Conservation (phyloP, 257 asterid species). For the Linaria vulgaris region DNA sequence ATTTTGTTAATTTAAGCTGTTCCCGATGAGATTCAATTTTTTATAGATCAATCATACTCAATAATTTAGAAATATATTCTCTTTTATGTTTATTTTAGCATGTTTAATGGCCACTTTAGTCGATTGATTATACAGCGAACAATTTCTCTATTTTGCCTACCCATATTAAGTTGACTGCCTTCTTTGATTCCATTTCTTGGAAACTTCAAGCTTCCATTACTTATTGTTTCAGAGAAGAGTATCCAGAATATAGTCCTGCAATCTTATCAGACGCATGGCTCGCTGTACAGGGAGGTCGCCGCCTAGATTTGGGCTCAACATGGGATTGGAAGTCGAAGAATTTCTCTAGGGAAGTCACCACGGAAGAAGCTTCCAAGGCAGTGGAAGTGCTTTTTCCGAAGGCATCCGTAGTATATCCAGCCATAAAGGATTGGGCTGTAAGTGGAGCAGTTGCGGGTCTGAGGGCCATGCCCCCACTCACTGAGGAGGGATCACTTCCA, state of each 20-base stretch:
- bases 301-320: slow-evolving; percentile 75
- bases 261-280: slow-evolving; percentile 92
- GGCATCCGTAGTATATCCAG: slow-evolving; percentile 68
- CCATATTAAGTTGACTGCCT: neutral
- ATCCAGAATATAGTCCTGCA: slow-evolving; percentile 69
- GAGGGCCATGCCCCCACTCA: slow-evolving; percentile 90
- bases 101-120: neutral
- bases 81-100: neutral
- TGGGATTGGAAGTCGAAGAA: slow-evolving; percentile 92
- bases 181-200: neutral
- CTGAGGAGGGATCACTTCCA: slow-evolving; percentile 76
- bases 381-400: slow-evolving; percentile 61
- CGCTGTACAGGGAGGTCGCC: slow-evolving; percentile 65
- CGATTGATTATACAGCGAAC: neutral
- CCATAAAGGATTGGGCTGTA: slow-evolving; percentile 55
- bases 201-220: neutral
- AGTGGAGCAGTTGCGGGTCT: slow-evolving; percentile 71
- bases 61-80: neutral
- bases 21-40: slow-evolving; percentile 1
- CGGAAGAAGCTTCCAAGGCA: slow-evolving; percentile 62
- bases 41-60: neutral
- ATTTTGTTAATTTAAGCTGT: neutral
- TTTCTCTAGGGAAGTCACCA: slow-evolving; percentile 53
- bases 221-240: slow-evolving; percentile 55
- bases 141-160: neutral